Conservation (phyloP, 1,284 basidiomycete species). For the Inonotus obliquus region DNA sequence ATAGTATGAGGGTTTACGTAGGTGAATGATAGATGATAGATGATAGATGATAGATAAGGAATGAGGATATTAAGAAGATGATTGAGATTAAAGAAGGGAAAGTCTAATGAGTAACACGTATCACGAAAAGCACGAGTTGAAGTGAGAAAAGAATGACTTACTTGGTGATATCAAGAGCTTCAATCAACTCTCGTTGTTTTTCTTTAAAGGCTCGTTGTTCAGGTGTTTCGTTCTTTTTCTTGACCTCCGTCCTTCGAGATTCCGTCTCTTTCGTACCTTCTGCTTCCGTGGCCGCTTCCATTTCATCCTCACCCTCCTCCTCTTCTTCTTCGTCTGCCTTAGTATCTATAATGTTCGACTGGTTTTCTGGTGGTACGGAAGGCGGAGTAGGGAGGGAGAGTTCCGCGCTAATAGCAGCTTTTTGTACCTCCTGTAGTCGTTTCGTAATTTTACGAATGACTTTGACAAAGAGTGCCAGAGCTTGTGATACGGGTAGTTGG, state of each 20-base stretch:
- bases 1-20: no score
- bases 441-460: conserved; percentile 84
- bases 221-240: conserved; percentile 33
- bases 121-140: conserved; percentile 6
- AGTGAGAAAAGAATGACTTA: conserved; percentile 41
- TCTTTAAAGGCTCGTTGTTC: conserved; percentile 42
- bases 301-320: conserved; percentile 53
- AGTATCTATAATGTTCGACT: conserved; percentile 20
- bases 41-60: background rate
- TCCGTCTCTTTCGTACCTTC: conserved; percentile 34
- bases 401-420: conserved; percentile 63
- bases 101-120: conserved; percentile 23
- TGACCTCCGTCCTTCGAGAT: background rate
- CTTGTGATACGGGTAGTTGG: conserved; percentile 80
- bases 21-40: no score
- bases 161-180: conserved; percentile 81
- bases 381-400: conserved; percentile 31
- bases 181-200: conserved; percentile 81
- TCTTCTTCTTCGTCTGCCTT: conserved; percentile 18
- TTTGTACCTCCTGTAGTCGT: conserved; percentile 77
- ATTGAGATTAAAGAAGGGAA: conserved; percentile 18
- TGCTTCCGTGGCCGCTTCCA: conserved; percentile 67
- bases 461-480: conserved; percentile 90
- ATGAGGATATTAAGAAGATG: background rate
- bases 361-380: conserved; percentile 17